Base-by-base conservation (phyloP, 1,284 basidiomycete species). In the Heterobasidion occidentale region DNA sequence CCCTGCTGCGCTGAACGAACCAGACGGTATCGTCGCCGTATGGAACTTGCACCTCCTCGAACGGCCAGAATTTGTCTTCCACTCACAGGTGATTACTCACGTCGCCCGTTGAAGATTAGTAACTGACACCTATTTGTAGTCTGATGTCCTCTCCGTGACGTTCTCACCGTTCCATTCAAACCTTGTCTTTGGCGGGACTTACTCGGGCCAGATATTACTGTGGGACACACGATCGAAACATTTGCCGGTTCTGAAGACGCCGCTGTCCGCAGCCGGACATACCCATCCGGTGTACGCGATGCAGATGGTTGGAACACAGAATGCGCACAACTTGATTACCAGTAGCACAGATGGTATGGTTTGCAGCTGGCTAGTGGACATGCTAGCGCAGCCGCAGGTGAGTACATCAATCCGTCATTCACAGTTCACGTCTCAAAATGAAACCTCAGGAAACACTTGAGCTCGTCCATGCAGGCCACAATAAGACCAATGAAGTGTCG, bases 141-240 rank as follows among this genome's bases (percentile, higher is more conserved):
- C 95, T 36, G 97, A 99, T 67, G 94, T 99, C 14, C 82, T 99
- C 12, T 96, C 94, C 1, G 92, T 98, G 4, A 87, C 89, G 14
- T 98, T 99, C 69, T 98, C 95, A 0, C 95, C 97, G 0, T 99
- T 98, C 73, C 95, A 99, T 70, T 92, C 97, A 1, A 98, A 97
- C 63, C 83, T 99, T 8, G 83, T 99, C 46, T 96, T 98, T 62
- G 97, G 97, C 53, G 97, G 97, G 11, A 98, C 95, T 11, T 98
- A 99, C 69, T 96, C 94, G 34, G 97, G 97, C 8, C 97, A 99
- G 74, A 96, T 99, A 56, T 74, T 99, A 44, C 79, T 99, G 1
- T 99, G 97, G 97, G 96, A 99, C 69, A 98, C 95, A n/a, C 84
- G 96, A 49, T 92, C 94, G 0, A 94, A 96, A 64, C 92, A 96